These are phyloP conservation scores for Clarireedia homoeocarpa DNA, from an alignment of 2,329 filamentous ascomycete species.

Conservation along the genomic window DNA sequence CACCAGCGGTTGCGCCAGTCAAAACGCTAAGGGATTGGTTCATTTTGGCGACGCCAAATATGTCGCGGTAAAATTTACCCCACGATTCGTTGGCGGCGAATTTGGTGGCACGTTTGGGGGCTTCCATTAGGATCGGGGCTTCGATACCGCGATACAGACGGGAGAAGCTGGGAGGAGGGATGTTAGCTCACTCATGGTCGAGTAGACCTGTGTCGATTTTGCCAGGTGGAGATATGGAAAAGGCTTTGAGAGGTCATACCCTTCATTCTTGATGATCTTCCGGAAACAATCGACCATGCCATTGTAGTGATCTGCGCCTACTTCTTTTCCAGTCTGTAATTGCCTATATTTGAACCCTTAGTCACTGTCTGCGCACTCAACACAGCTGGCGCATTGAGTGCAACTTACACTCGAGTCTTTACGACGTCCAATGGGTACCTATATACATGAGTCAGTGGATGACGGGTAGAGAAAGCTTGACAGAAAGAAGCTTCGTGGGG, in stretches of 20 bases:
- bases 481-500: not conserved
- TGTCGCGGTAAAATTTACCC: constrained; percentile 86
- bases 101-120: constrained; percentile 92
- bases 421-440: constrained; percentile 99
- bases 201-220: not conserved
- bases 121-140: constrained; percentile 96
- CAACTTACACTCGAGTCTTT: constrained; percentile 86
- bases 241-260: constrained; percentile 45
- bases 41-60: constrained; percentile 81
- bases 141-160: constrained; percentile 92
- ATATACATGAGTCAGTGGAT: constrained; percentile 35
- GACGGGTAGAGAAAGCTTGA: not conserved
- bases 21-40: constrained; percentile 86
- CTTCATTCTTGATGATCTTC: constrained; percentile 95
- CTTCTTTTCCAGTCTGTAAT: constrained; percentile 74
- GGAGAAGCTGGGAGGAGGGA: constrained; percentile 52
- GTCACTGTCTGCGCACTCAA: not conserved
- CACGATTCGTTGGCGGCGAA: constrained; percentile 99
- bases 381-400: not conserved
- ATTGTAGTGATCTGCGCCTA: constrained; percentile 74
- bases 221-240: too few relatives aligned
- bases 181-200: constrained; percentile 6
- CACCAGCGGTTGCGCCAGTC: constrained; percentile 89
- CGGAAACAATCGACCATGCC: constrained; percentile 97
- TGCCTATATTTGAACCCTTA: constrained; percentile 48